Evolutionary conservation across 2,329 filamentous ascomycete species (phyloP).

Genomic region (Pseudodiploospora longispora): DNA sequence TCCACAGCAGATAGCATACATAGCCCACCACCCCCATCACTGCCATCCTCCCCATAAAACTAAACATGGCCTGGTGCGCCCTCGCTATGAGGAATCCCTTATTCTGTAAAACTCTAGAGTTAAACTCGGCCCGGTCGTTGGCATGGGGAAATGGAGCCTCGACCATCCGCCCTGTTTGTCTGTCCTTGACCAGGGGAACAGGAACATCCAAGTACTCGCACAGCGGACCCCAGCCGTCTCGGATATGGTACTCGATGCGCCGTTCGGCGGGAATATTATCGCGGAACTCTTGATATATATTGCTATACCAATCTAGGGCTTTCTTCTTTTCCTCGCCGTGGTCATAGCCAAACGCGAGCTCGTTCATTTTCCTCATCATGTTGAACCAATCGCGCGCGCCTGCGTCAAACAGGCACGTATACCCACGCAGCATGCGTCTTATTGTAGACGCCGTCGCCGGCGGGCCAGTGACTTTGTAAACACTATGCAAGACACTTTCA

Average conservation of each 20-base stretch:
- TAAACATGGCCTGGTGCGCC: slow-evolving; percentile 18
- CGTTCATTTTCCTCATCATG: slow-evolving; percentile 20
- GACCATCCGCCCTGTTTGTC: slow-evolving; percentile 20
- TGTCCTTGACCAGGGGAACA: slow-evolving; percentile 25
- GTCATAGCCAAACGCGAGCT: slow-evolving; percentile 19
- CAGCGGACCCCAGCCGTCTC: slow-evolving; percentile 32
- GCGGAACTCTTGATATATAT: slow-evolving; percentile 28
- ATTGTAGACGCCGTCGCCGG: neutral
- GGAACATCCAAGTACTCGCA: slow-evolving; percentile 31
- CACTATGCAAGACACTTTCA: slow-evolving; percentile 18
- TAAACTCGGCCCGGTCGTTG: slow-evolving; percentile 18
- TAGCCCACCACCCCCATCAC: slow-evolving; percentile 19
- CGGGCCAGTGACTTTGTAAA: slow-evolving; percentile 9
- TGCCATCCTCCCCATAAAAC: slow-evolving; percentile 15
- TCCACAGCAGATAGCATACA: slow-evolving; percentile 21
- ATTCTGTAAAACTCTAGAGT: slow-evolving; percentile 13
- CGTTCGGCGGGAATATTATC: slow-evolving; percentile 25
- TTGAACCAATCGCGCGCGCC: slow-evolving; percentile 15
- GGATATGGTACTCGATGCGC: slow-evolving; percentile 30
- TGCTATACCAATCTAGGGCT: slow-evolving; percentile 28
- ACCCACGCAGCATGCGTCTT: neutral
- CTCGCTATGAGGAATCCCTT: slow-evolving; percentile 8
- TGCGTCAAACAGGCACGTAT: slow-evolving; percentile 23
- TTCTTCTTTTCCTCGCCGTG: slow-evolving; percentile 26
- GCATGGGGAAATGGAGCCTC: slow-evolving; percentile 25